Conservation (phyloP, 2,329 filamentous ascomycete species). For the Fonsecaea nubica region DNA sequence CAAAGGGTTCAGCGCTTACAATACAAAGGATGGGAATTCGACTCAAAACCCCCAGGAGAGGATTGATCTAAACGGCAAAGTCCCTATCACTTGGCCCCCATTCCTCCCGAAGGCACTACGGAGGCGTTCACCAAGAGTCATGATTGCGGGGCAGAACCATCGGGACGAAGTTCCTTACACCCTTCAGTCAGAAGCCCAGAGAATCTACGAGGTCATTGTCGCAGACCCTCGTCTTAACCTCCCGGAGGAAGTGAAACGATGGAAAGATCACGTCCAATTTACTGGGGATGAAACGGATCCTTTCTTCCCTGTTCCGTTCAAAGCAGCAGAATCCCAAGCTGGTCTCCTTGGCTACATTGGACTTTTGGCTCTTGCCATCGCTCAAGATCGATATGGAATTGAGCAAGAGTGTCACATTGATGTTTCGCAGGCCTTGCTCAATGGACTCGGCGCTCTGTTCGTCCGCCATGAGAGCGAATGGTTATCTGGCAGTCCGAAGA, state of each 20-base stretch:
- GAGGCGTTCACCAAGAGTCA: neutral
- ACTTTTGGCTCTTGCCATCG: constrained; percentile 65
- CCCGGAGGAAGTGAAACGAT: neutral
- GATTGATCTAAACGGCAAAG: neutral
- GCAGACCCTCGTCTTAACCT: constrained; percentile 8
- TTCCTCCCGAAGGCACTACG: neutral
- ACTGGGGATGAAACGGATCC: constrained; percentile 47
- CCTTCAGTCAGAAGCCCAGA: constrained; percentile 5
- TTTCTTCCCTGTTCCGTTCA: constrained; percentile 56
- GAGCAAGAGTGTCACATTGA: constrained; percentile 17
- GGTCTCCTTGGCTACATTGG: constrained; percentile 67
- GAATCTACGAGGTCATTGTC: constrained; percentile 10
- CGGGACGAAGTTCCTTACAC: constrained; percentile 5
- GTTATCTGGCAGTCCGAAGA: constrained; percentile 20
- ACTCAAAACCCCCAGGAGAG: neutral
- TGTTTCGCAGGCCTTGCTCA: constrained; percentile 24
- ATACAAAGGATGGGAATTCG: neutral
- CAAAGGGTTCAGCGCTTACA: neutral
- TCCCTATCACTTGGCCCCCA: neutral
- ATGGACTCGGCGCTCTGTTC: constrained; percentile 21
- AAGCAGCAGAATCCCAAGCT: constrained; percentile 60
- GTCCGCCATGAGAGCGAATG: constrained; percentile 17
- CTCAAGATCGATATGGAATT: constrained; percentile 58
- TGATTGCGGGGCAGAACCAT: neutral
- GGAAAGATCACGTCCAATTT: constrained; percentile 41